Base-by-base conservation (phyloP, 140 eudicot genomes). In the Erigeron philadelphicus region DNA sequence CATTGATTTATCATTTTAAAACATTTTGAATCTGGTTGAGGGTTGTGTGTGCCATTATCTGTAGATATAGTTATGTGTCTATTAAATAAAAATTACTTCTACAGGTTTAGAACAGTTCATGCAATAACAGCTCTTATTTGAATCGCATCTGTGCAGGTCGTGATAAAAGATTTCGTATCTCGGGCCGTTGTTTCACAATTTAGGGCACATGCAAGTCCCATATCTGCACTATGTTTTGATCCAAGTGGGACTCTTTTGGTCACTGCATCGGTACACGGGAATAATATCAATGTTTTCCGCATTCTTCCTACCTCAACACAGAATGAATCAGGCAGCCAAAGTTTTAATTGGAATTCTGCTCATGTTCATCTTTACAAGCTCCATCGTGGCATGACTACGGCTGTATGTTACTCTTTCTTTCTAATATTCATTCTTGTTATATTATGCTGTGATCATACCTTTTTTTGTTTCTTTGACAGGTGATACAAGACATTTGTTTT, bases 161-260 rank as follows among this genome's bases (percentile, higher is more conserved):
- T 84, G 49, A 80, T 92, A 21, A 92, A 81, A 76, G 98, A 92
- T 73, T 84, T 86, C 61, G 84, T 78, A 16, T 84, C 90, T 18
- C 58, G 77, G 63, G 89, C 85, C 40, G 77, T 86, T 55, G 58
- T 92, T 13, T 81, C 92, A 15, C 96, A 92, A 67, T 92, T 92
- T 77, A 81, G 85, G 84, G 96, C 98, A 25, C 98, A 92, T 53
- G 72, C 84, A 19, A 92, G 88, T 75, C 93, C 98, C 42, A 82
- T 92, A 59, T 88, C 95, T 72, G 95, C 95, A 47, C 78, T 92
- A 4, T 88, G 95, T 76, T 92, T 92, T 78, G 98, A 92, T 73
- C 98, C 95, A 10, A 92, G 98, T 77, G 98, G 98, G 80, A 88
- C 96, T 50, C 96, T 92, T 62, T 76, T 92, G 63, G 96, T 92